Evolutionary conservation across 2,329 filamentous ascomycete genomes (phyloP).

Genomic region (Penicillium concentricum): DNA sequence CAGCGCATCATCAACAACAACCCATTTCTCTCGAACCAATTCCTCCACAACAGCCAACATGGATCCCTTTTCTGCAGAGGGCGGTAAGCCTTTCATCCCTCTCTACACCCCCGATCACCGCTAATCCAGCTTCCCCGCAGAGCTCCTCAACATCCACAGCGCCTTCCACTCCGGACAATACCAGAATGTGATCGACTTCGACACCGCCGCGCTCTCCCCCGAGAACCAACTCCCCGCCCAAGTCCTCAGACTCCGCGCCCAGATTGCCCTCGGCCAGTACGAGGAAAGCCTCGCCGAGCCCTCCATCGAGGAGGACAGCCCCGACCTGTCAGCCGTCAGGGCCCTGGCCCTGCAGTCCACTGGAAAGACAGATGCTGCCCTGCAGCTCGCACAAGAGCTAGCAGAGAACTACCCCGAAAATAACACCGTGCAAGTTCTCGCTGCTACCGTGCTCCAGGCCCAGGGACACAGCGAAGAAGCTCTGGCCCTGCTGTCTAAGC

Average conservation of each 20-base stretch:
- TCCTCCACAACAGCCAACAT: slow-evolving; percentile 38
- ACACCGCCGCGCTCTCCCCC: slow-evolving; percentile 73
- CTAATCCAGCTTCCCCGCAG: slow-evolving; percentile 38
- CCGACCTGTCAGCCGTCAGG: slow-evolving; percentile 73
- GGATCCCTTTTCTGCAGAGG: slow-evolving; percentile 65
- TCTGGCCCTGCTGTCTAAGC: slow-evolving; percentile 72
- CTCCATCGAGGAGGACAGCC: slow-evolving; percentile 62
- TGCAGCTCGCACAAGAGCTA: slow-evolving; percentile 65
- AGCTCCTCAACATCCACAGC: slow-evolving; percentile 67
- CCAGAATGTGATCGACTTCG: slow-evolving; percentile 80
- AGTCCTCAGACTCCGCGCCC: slow-evolving; percentile 76
- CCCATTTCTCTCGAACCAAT: slow-evolving; percentile 6
- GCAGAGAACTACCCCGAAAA: slow-evolving; percentile 69
- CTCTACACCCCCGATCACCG: not conserved
- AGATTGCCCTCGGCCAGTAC: slow-evolving; percentile 77
- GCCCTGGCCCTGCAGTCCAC: slow-evolving; percentile 68
- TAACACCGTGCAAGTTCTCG: slow-evolving; percentile 74
- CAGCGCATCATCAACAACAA: slow-evolving; percentile 20
- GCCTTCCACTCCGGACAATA: slow-evolving; percentile 77
- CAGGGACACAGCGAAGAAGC: slow-evolving; percentile 84
- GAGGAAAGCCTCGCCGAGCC: slow-evolving; percentile 68
- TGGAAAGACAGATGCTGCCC: slow-evolving; percentile 62
- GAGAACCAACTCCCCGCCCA: slow-evolving; percentile 75
- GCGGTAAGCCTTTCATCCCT: slow-evolving; percentile 45
- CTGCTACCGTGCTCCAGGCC: slow-evolving; percentile 77